These are phyloP conservation scores for Garcileccinum viscosum DNA, from an alignment of 1,284 basidiomycete genomes.

Conservation along the genomic window DNA sequence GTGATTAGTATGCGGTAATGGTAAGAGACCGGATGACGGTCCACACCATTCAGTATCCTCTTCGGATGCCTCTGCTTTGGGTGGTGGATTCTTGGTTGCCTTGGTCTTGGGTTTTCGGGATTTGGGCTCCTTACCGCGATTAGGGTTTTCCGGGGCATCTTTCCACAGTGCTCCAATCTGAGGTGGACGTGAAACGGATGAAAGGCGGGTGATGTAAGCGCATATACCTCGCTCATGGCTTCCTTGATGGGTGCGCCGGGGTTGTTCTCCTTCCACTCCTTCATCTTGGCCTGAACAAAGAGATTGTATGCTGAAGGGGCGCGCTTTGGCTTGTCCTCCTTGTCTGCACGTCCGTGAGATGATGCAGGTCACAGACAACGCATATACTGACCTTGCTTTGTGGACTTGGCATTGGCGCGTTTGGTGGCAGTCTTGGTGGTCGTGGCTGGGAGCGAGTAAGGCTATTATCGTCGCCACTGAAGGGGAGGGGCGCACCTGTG, in stretches of 20 bases:
- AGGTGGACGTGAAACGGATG: slow-evolving; percentile 16
- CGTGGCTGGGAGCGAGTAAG: slow-evolving; percentile 43
- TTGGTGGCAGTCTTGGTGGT: slow-evolving; percentile 60
- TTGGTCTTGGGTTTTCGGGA: slow-evolving; percentile 45
- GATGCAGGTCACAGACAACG: background rate
- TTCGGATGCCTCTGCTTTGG: slow-evolving; percentile 28
- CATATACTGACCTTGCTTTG: slow-evolving; percentile 34
- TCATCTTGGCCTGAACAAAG: slow-evolving; percentile 59
- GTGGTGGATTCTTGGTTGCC: slow-evolving; percentile 14
- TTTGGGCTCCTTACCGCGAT: slow-evolving; percentile 55
- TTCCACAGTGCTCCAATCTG: slow-evolving; percentile 62
- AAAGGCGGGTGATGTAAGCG: slow-evolving; percentile 17
- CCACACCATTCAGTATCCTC: slow-evolving; percentile 32
- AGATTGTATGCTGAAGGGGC: slow-evolving; percentile 60
- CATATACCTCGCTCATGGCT: slow-evolving; percentile 55
- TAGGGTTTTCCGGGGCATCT: slow-evolving; percentile 64
- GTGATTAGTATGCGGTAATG: background rate
- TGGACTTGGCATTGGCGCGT: slow-evolving; percentile 50
- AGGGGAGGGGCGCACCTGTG: slow-evolving; percentile 36
- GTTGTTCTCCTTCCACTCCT: slow-evolving; percentile 58
- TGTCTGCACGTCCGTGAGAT: slow-evolving; percentile 31
- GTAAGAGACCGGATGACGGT: background rate
- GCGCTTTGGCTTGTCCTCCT: slow-evolving; percentile 56
- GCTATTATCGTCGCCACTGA: no score
- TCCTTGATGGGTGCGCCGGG: slow-evolving; percentile 54